Conservation (phyloP, 176 grass and related monocot species). For the Phyllostachys edulis region DNA sequence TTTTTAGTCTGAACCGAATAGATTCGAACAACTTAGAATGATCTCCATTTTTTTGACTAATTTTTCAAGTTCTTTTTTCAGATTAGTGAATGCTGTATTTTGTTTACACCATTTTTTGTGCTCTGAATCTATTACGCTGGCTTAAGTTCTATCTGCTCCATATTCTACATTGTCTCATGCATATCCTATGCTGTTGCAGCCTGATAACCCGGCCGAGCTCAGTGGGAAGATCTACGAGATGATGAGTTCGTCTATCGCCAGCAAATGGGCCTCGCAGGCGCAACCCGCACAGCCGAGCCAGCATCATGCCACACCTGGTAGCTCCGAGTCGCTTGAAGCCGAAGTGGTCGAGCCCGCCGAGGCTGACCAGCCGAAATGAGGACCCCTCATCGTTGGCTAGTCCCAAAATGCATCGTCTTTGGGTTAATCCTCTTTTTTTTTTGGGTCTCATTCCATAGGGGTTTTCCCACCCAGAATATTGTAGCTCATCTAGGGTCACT, state of each 20-base stretch:
- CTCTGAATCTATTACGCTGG: background rate
- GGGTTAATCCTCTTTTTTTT: background rate
- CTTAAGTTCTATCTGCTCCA: background rate
- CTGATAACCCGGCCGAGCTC: slow-evolving; percentile 73
- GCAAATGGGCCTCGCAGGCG: slow-evolving; percentile 53
- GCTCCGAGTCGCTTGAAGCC: slow-evolving; percentile 53
- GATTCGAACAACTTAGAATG: background rate
- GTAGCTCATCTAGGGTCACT: background rate
- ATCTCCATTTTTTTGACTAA: background rate
- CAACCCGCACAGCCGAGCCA: slow-evolving; percentile 11
- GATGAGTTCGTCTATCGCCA: slow-evolving; percentile 62
- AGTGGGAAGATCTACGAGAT: slow-evolving; percentile 90
- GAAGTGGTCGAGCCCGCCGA: slow-evolving; percentile 62
- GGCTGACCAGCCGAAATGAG: slow-evolving; percentile 55
- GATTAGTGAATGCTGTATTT: background rate
- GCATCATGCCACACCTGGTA: background rate
- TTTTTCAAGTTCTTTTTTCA: background rate
- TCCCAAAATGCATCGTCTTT: background rate
- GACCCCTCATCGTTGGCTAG: background rate
- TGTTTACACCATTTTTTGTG: background rate
- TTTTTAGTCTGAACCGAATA: background rate
- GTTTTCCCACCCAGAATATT: background rate
- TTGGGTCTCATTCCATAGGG: background rate
- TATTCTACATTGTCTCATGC: background rate
- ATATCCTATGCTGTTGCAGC: slow-evolving; percentile 42